phyloP scores from a whole-genome alignment of 306 rosid genomes.

The Cucurbita argyrosperma region DNA sequence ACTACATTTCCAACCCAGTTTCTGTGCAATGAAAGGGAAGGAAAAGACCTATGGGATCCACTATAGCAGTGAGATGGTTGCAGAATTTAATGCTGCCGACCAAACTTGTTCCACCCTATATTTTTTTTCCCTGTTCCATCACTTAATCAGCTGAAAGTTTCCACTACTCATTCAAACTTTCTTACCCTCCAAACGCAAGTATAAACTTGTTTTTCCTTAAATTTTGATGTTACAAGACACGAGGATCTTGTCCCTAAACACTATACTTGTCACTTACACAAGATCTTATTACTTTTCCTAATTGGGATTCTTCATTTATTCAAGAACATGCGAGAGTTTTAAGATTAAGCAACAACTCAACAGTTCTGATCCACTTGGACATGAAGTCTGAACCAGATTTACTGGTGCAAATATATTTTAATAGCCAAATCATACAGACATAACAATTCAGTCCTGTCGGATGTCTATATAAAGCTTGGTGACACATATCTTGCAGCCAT shows the following conservation, averaged over 20 bases:
- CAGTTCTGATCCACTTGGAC: neutral
- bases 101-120: slow-evolving; percentile 19
- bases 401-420: neutral
- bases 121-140: neutral
- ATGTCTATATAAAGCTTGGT: neutral
- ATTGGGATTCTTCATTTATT: neutral
- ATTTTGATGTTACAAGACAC: neutral
- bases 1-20: slow-evolving; percentile 10
- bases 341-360: neutral
- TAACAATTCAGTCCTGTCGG: neutral
- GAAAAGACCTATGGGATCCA: slow-evolving; percentile 30
- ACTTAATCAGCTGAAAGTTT: neutral
- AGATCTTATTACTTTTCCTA: neutral
- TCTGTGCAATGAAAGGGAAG: slow-evolving; percentile 20
- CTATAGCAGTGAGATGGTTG: slow-evolving; percentile 23
- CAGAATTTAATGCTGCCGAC: slow-evolving; percentile 30
- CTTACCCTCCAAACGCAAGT: neutral
- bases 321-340: neutral
- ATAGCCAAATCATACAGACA: neutral
- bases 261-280: neutral
- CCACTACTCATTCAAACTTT: neutral
- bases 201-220: neutral
- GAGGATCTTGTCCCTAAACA: neutral
- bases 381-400: neutral
- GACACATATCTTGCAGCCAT: neutral